These are phyloP conservation scores for Tricholoma bakamatsutake DNA, from an alignment of 768 basidiomycete species.

Conservation along the genomic window DNA sequence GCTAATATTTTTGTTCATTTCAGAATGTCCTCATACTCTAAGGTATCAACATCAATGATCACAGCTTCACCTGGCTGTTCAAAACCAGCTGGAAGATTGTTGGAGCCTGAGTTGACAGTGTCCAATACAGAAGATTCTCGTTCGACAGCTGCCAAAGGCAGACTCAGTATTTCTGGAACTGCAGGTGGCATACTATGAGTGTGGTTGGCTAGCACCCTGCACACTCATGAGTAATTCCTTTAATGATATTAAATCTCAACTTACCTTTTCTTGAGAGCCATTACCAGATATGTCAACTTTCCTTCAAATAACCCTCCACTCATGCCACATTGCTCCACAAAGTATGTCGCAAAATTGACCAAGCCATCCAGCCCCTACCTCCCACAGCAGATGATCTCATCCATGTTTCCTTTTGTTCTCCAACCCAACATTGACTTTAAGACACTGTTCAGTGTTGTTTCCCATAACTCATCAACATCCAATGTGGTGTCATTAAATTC, in stretches of 20 bases:
- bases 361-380: constrained; percentile 17
- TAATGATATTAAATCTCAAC: not conserved
- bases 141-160: too few species aligned
- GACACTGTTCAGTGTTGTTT: not conserved
- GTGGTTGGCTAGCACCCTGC: not conserved
- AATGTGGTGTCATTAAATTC: not conserved
- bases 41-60: not conserved
- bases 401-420: constrained; percentile 5
- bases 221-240: not conserved
- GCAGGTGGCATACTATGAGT: too few species aligned
- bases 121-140: too few species aligned
- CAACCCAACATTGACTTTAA: not conserved
- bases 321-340: constrained; percentile 15
- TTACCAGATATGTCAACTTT: constrained; percentile 16
- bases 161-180: too few species aligned
- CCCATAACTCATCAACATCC: not conserved
- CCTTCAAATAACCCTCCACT: constrained; percentile 19
- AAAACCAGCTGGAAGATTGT: too few species aligned
- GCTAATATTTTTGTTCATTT: not conserved
- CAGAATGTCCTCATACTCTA: not conserved
- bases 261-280: constrained; percentile 11
- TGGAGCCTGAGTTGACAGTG: too few species aligned
- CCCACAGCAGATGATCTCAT: constrained; percentile 10
- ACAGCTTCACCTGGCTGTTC: not conserved
- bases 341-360: constrained; percentile 14